These are phyloP conservation scores for Rhizophagus prolifer DNA, from an alignment of 192 early-diverging fungal species.

Conservation along the genomic window DNA sequence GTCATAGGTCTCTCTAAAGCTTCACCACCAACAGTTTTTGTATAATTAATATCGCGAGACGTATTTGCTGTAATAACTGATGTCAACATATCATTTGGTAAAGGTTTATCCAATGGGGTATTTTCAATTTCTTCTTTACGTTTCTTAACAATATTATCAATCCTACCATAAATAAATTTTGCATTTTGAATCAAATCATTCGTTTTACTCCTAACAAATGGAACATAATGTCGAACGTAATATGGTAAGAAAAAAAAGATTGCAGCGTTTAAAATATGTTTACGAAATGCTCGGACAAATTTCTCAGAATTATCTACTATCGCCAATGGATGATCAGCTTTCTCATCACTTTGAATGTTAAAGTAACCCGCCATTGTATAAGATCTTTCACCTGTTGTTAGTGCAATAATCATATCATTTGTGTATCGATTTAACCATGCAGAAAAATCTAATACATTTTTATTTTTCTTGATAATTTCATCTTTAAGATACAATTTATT, in stretches of 20 bases:
- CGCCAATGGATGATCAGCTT: neutral
- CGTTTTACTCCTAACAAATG: too few species aligned
- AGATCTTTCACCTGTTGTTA: neutral
- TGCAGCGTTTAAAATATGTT: neutral
- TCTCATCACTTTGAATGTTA: neutral
- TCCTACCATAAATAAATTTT: too few species aligned
- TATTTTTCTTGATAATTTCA: neutral
- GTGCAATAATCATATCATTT: neutral
- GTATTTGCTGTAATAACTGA: too few species aligned
- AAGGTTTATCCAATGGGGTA: too few species aligned
- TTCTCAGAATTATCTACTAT: neutral
- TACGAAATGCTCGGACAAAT: neutral
- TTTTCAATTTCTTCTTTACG: too few species aligned
- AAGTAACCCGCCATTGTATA: neutral
- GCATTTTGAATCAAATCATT: too few species aligned
- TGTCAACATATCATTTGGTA: too few species aligned
- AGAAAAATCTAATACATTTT: neutral
- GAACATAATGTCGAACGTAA: neutral
- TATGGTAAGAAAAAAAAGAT: neutral
- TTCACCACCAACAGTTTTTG: too few species aligned
- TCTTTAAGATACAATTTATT: neutral
- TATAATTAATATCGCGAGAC: too few species aligned
- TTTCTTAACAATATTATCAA: neutral
- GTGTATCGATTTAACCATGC: constrained; percentile 8
- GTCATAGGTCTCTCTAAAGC: too few species aligned